Evolutionary conservation across 768 basidiomycete genomes (phyloP).

Genomic region (Suillus alpinus): DNA sequence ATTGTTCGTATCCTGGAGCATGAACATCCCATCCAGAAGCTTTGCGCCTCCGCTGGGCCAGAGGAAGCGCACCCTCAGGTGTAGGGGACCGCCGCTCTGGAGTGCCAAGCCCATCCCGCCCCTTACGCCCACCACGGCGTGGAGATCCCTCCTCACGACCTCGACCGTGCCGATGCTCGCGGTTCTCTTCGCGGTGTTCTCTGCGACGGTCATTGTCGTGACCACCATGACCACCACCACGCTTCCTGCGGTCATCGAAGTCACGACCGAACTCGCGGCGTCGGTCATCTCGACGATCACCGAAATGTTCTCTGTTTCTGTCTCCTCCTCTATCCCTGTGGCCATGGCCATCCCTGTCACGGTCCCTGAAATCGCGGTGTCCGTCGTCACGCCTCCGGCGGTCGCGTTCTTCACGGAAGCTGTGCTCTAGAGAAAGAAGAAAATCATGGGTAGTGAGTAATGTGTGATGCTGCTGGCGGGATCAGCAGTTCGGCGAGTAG

Average conservation of each 20-base stretch:
- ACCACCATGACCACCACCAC: constrained; percentile 33
- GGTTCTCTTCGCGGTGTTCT: constrained; percentile 44
- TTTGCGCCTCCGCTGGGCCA: constrained; percentile 85
- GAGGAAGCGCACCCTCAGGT: constrained; percentile 75
- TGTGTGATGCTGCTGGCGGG: constrained; percentile 36
- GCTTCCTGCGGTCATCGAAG: constrained; percentile 43
- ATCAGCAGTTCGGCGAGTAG: constrained; percentile 41
- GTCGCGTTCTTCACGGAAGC: constrained; percentile 63
- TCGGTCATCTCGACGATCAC: constrained; percentile 45
- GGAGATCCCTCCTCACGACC: constrained; percentile 39
- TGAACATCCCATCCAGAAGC: constrained; percentile 97
- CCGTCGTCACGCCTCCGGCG: constrained; percentile 62
- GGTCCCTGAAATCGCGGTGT: constrained; percentile 48
- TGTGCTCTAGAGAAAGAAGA: constrained; percentile 52
- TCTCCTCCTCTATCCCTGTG: constrained; percentile 36
- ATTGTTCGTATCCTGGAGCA: constrained; percentile 92
- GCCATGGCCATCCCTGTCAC: constrained; percentile 39
- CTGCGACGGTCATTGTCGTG: constrained; percentile 53
- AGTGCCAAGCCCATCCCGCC: constrained; percentile 52
- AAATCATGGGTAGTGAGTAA: constrained; percentile 53
- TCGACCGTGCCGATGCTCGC: constrained; percentile 20
- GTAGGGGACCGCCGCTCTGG: constrained; percentile 87
- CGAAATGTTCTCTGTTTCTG: constrained; percentile 35
- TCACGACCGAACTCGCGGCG: constrained; percentile 51
- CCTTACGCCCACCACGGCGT: constrained; percentile 45